These are phyloP conservation scores for Chlorella sp. DNA, from an alignment of 139 green algal genomes.

Conservation along the genomic window DNA sequence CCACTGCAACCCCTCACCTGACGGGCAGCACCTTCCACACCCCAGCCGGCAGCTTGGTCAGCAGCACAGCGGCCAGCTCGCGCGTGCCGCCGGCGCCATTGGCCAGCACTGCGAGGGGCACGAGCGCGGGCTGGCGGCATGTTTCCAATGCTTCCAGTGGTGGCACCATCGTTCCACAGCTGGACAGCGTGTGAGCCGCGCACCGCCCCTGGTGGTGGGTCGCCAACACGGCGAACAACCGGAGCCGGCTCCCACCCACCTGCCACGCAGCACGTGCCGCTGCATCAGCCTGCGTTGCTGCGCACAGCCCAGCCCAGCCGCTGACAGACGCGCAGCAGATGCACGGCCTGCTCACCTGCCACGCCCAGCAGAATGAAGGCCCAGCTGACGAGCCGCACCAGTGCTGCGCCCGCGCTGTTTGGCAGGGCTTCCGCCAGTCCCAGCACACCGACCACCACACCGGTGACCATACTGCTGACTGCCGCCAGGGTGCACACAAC, in stretches of 20 bases:
- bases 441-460: slow-evolving; percentile 74
- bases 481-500: slow-evolving; percentile 87
- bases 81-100: slow-evolving; percentile 19
- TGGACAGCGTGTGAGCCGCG: no score
- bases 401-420: slow-evolving; percentile 1
- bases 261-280: no score
- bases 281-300: no score
- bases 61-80: slow-evolving; percentile 26
- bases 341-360: not conserved
- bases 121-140: no score
- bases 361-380: slow-evolving; percentile 62
- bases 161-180: no score
- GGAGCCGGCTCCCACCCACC: no score
- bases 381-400: slow-evolving; percentile 64
- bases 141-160: no score
- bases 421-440: slow-evolving; percentile 78
- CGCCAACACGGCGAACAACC: no score
- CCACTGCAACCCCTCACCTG: not conserved
- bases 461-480: slow-evolving; percentile 78
- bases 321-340: not conserved
- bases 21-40: slow-evolving; percentile 35
- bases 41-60: slow-evolving; percentile 13
- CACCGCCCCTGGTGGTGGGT: no score
- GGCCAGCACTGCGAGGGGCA: slow-evolving; percentile 45
- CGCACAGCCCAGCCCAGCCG: not conserved